Evolutionary conservation across 495 filamentous ascomycete species (phyloP), one percentile per base, ranked within the genome.

Genomic region (Pseudotulostoma volvatum): DNA sequence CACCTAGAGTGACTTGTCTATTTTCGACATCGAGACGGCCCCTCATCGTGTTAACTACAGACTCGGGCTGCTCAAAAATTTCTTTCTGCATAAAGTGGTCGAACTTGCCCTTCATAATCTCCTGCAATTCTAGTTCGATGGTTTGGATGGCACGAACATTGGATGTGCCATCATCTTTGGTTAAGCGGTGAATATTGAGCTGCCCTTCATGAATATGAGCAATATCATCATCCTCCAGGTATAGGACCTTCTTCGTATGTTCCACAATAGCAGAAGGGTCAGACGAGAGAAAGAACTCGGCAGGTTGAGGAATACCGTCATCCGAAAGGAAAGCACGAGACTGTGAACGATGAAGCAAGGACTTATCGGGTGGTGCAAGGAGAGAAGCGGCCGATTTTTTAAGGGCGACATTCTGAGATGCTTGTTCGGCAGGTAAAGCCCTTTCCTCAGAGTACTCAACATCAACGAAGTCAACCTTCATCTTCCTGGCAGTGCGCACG

Each of bases 71-170:
- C 67, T 97, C 90, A 60, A 96, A 97, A 53, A 97, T 97, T 58
- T 97, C 90, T 71, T 97, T 97, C 57, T 97, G 92, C 90, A 97
- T 97, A 70, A 95, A 97, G 63, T 97, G 90, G 56, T 97, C 90
- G 62, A 96, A 97, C 53, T 88, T 92, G 54, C 90, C 90, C 75
- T 96, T 97, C 90, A 97, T 97, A 60, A 97, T 97, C 66, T 97
- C 90, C 67, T 97, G 90, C 39, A 97, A 77, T 72, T 97, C 84
- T 31, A 97, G 77, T 66, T 97, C 90, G 39, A 97, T 73, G 32
- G 90, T 97, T 68, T 97, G 90, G 59, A 97, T 97, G 38, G 81
- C 81, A 52, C 90, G 85, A 38, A 96, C 86, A 54, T 94, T 93
- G 54, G 85, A 93, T 46, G 81, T 84, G 37, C 90, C 92, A 64